Conservation (phyloP, 441 rosid genomes). For the Gossypium davidsonii region DNA sequence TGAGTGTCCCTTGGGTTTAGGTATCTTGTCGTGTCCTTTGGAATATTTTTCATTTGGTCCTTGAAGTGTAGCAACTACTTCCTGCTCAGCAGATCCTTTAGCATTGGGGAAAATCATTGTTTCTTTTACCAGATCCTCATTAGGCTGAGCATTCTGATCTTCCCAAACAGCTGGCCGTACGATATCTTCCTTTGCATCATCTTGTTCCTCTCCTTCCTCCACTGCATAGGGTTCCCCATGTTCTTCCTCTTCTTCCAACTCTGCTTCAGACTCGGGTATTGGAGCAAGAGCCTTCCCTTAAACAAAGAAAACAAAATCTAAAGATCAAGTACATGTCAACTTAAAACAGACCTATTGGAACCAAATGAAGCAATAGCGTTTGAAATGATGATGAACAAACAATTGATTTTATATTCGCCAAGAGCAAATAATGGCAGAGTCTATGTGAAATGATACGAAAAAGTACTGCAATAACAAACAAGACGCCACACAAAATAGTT, state of each 20-base stretch:
- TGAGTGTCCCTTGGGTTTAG: conserved; percentile 74
- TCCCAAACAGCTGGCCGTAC: conserved; percentile 15
- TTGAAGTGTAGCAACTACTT: conserved; percentile 24
- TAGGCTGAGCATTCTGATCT: conserved; percentile 18
- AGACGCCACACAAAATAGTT: background rate
- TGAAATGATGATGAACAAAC: background rate
- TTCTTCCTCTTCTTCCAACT: conserved; percentile 62
- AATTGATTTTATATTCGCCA: background rate
- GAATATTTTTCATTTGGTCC: conserved; percentile 32
- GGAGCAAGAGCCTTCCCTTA: conserved; percentile 91
- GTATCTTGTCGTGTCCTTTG: conserved; percentile 63
- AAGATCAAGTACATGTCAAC: background rate
- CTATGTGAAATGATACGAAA: background rate
- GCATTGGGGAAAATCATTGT: conserved; percentile 27
- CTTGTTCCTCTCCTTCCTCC: conserved; percentile 17
- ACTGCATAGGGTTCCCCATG: background rate
- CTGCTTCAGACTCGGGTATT: conserved; percentile 84
- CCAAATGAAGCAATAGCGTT: background rate
- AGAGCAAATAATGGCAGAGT: background rate
- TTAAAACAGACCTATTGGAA: background rate
- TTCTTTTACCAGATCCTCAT: conserved; percentile 12
- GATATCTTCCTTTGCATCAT: conserved; percentile 11
- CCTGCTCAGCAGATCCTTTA: conserved; percentile 23
- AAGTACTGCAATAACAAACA: background rate
- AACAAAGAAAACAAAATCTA: conserved; percentile 29